Base-by-base conservation (phyloP, 1,284 basidiomycete species). In the Laetiporus sulphureus region DNA sequence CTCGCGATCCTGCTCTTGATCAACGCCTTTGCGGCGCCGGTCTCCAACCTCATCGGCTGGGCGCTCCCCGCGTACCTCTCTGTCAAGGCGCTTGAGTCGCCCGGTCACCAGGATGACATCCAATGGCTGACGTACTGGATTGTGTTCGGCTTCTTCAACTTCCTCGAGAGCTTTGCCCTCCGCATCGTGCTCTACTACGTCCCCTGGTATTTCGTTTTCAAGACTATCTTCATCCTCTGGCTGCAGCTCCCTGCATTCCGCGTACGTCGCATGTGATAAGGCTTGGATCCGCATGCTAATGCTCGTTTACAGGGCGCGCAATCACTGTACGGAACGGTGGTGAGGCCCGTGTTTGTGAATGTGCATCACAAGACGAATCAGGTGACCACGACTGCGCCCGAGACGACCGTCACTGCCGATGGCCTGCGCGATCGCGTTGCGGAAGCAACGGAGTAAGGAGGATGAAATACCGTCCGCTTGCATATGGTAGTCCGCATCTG, bases 41-140 rank as follows among this genome's bases (percentile, higher is more conserved):
- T 89, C 49, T 90, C 89, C 41, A 91, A 90, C 65, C 72, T 91
- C 54, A 75, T 92, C 53, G 89, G 88, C 44, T 91, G 84, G 82
- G 83, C 66, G 19, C 71, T 92, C 49, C 89, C 89, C 18, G 87
- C 88, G 6, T 91, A 85, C 60, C 76, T 91, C 57, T 91, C 88
- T 38, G 77, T 92, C 70, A 86, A 82, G 66, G 88, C 90, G 10
- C 74, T 92, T 56, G 89, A 92, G 65, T 66, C 73, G 8, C 83
- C 84, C 22, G 67, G 73, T 1, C 69, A 77, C 36, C 73, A 81
- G 51, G 88, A 91, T 56, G 84, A 91, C 61, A 67, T 83, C 49
- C 89, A 92, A 65, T 92, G 90, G 90, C 73, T 92, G 54, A 90
- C 89, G 7, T 90, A 90, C 69, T 91, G 89, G 89, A 72, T 85